These are phyloP conservation scores for Geranium brycei DNA, from an alignment of 345 rosid genomes.

Conservation along the genomic window DNA sequence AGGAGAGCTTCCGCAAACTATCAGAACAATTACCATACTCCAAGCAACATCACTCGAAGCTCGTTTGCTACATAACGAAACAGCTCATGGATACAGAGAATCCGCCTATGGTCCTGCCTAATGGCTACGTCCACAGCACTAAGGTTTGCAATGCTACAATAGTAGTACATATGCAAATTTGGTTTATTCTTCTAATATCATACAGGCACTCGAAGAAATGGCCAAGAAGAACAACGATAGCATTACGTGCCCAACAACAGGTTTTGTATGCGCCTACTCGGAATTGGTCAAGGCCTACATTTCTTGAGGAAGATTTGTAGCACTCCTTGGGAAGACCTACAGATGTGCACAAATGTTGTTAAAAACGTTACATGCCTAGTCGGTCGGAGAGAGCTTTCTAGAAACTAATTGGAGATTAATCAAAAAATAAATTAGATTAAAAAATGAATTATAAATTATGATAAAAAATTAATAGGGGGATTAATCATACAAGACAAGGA, in stretches of 20 bases:
- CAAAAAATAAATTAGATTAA: too few species aligned
- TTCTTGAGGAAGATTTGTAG: constrained; percentile 25
- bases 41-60: constrained; percentile 95
- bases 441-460: too few species aligned
- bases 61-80: constrained; percentile 87
- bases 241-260: constrained; percentile 81
- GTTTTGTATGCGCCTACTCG: constrained; percentile 42
- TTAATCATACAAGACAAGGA: too few species aligned
- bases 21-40: constrained; percentile 79
- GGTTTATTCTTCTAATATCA: neutral
- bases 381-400: too few species aligned
- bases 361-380: too few species aligned
- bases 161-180: neutral
- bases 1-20: constrained; percentile 77
- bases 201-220: constrained; percentile 92
- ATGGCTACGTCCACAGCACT: constrained; percentile 85
- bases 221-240: constrained; percentile 59
- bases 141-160: constrained; percentile 39
- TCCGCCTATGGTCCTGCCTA: constrained; percentile 94
- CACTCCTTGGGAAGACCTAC: too few species aligned
- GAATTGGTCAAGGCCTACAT: constrained; percentile 84
- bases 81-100: constrained; percentile 97
- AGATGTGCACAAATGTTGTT: too few species aligned
- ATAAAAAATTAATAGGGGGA: too few species aligned
- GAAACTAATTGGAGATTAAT: too few species aligned